Evolutionary conservation across 768 basidiomycete species (phyloP), one percentile per base, ranked within the genome.

Genomic region (Phaffia tasmanica): DNA sequence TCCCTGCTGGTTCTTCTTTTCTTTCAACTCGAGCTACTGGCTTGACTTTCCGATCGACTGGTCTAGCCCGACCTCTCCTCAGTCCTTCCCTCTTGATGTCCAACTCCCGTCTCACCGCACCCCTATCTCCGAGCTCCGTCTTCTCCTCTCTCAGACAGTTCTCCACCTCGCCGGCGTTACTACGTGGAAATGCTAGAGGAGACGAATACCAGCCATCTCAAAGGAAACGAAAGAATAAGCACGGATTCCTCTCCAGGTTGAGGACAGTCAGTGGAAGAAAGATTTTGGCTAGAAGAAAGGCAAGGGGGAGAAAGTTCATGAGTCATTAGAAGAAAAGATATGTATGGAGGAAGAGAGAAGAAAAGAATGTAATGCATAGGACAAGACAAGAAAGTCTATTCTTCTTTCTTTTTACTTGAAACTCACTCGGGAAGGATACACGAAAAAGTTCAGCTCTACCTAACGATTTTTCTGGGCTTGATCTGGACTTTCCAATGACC

Each of bases 131-230:
- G 2, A 0, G 23, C 55, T 25, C 56, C 47, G 21, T 48, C n/a
- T 32, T 32, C 47, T 51, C 63, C 57, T 27, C 57, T 46, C 19
- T 62, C 57, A 50, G 57, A 49, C 68, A 46, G 27, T 59, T 68
- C 67, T 42, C 69, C 62, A 49, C 66, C 64, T 35, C 62, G 46
- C 56, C 61, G 3, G 14, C 64, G 2, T 47, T 64, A 9, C 76
- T 80, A 81, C 85, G 91, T 8, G 84, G 81, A 74, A 80, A 79
- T 35, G 81, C 86, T 32, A 83, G 84, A 54, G 93, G 93, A 54
- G 82, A 84, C n/a, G 89, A 93, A 77, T 98, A 97, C 72, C 93
- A 97, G 75, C 93, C 93, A n/a, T 90, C 88, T 0, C 91, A 94
- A 76, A 82, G 92, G 51, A 88, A 88, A 73, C 80, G 93, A 71